phyloP scores from a whole-genome alignment of 371 early-diverging fungal genomes.

The Nematocida minor region DNA sequence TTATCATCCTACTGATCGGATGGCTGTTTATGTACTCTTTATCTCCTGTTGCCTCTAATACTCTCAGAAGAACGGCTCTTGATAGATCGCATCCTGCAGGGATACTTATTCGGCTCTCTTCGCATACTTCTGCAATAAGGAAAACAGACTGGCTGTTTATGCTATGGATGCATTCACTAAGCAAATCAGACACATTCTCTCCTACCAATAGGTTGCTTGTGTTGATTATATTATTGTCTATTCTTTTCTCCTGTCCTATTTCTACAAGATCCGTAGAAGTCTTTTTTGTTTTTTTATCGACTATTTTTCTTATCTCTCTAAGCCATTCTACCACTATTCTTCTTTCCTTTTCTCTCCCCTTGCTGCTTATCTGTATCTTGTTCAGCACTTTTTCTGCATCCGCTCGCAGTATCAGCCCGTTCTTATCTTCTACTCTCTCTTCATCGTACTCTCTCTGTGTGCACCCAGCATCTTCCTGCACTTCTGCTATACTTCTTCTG shows the following conservation, averaged over 20 bases:
- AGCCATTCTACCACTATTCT: neutral
- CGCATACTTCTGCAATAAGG: slow-evolving; percentile 30
- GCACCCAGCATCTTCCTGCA: too few relatives aligned
- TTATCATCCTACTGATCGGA: neutral
- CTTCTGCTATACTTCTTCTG: neutral
- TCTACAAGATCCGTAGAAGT: neutral
- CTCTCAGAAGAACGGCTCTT: neutral
- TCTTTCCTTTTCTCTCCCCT: neutral
- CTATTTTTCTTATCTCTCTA: neutral
- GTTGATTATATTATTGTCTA: neutral
- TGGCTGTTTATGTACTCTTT: neutral
- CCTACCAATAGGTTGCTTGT: neutral
- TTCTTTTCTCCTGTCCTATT: neutral
- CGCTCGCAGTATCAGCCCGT: neutral
- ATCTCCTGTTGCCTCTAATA: slow-evolving; percentile 21
- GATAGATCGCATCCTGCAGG: neutral
- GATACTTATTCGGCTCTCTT: neutral
- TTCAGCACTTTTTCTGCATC: too few relatives aligned
- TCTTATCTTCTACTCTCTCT: neutral
- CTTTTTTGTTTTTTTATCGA: neutral
- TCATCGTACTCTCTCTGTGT: neutral
- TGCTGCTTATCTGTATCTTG: neutral
- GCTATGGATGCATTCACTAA: neutral
- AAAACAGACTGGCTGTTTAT: neutral
- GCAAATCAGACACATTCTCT: neutral